These are phyloP conservation scores for Detonula confervacea DNA, from an alignment of 352 stramenopile genomes.

Conservation along the genomic window DNA sequence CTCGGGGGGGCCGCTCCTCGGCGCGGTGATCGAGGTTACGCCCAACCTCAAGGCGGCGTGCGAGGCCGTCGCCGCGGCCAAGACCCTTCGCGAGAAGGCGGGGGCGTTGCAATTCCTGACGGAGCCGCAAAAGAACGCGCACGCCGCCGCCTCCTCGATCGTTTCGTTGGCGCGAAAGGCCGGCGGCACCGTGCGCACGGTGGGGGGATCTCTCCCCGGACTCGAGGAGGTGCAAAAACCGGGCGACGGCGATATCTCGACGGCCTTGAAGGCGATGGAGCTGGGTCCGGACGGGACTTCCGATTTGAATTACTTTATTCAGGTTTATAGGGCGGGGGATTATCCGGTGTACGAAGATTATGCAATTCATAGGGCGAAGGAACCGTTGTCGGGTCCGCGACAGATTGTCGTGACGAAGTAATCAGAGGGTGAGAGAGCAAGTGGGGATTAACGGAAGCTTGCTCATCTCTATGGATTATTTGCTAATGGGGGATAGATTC, in stretches of 20 bases:
- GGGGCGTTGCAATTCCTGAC: slow-evolving; percentile 79
- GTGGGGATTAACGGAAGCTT: too few species aligned
- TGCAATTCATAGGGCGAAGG: slow-evolving; percentile 70
- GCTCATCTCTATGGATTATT: too few species aligned
- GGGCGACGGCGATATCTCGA: slow-evolving; percentile 64
- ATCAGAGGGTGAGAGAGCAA: too few species aligned
- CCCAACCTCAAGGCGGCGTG: slow-evolving; percentile 62
- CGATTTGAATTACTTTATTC: slow-evolving; percentile 79
- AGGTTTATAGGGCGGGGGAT: slow-evolving; percentile 77
- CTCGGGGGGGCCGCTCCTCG: slow-evolving; percentile 65
- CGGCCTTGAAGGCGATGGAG: slow-evolving; percentile 72
- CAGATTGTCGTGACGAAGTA: slow-evolving; percentile 84
- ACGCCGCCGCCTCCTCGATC: slow-evolving; percentile 63
- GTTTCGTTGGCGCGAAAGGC: slow-evolving; percentile 56
- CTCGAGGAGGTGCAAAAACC: slow-evolving; percentile 59
- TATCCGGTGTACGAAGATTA: slow-evolving; percentile 82
- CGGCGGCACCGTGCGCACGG: slow-evolving; percentile 58
- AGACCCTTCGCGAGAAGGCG: slow-evolving; percentile 69
- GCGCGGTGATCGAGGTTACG: slow-evolving; percentile 74
- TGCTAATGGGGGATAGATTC: background rate
- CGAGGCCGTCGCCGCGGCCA: slow-evolving; percentile 56
- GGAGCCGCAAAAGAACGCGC: slow-evolving; percentile 63
- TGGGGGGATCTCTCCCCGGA: slow-evolving; percentile 70
- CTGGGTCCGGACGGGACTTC: slow-evolving; percentile 65
- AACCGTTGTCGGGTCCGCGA: slow-evolving; percentile 68